Evolutionary conservation across 768 basidiomycete species (phyloP).

Genomic region (Mycena filopes): DNA sequence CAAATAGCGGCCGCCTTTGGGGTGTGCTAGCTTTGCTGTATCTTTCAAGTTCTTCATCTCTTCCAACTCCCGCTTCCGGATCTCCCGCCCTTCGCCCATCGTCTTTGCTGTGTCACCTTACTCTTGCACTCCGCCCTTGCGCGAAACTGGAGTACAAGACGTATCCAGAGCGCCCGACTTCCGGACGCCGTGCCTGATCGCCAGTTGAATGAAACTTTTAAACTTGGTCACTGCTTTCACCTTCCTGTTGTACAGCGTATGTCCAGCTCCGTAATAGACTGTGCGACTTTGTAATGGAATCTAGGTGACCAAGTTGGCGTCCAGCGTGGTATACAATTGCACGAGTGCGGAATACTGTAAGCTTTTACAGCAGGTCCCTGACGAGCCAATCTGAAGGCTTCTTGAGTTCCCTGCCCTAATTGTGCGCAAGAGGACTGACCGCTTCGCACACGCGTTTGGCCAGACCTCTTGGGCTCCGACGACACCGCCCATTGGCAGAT

Average conservation of each 20-base stretch:
- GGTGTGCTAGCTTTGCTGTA: too few species aligned
- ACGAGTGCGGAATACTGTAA: neutral
- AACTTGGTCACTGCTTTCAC: neutral
- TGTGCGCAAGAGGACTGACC: neutral
- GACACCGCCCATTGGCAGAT: neutral
- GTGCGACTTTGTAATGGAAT: slow-evolving; percentile 2
- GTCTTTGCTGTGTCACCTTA: neutral
- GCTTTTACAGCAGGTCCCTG: neutral
- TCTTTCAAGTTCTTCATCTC: too few species aligned
- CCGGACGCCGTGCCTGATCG: neutral
- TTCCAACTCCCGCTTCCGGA: too few species aligned
- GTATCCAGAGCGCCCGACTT: neutral
- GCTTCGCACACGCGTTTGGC: neutral
- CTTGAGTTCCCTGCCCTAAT: neutral
- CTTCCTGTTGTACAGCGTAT: neutral
- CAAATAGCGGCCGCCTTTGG: too few species aligned
- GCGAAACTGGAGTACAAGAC: neutral
- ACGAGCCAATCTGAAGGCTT: neutral
- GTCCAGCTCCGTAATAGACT: neutral
- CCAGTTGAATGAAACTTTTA: slow-evolving; percentile 2
- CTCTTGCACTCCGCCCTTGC: neutral
- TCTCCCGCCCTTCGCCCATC: too few species aligned
- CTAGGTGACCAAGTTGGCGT: neutral
- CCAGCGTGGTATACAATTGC: neutral
- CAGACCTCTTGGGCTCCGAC: neutral